phyloP scores from a whole-genome alignment of 1,139 yeast genomes.

The Hanseniaspora uvarum region DNA sequence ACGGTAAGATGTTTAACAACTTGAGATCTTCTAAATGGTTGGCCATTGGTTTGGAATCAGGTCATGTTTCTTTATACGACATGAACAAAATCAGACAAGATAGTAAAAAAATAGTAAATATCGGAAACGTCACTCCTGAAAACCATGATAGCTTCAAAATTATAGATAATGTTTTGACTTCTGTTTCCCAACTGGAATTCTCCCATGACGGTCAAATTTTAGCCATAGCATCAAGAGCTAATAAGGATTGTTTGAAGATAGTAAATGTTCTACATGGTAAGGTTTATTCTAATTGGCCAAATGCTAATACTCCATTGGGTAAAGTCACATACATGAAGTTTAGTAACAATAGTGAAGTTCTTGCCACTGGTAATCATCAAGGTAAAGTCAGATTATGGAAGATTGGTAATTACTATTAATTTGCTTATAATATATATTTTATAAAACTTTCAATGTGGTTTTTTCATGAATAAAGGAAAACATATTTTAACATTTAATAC shows the following conservation, averaged over 20 bases:
- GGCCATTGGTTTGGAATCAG: conserved; percentile 82
- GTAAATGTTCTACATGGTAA: conserved; percentile 83
- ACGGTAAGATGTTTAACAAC: conserved; percentile 19
- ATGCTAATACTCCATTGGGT: conserved; percentile 91
- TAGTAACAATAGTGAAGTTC: conserved; percentile 71
- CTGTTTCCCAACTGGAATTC: conserved; percentile 64
- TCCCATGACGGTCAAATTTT: conserved; percentile 83
- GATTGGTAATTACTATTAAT: conserved; percentile 54
- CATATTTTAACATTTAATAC: too few species aligned
- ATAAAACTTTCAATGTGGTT: not conserved
- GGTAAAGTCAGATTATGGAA: conserved; percentile 89
- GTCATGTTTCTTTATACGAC: conserved; percentile 83
- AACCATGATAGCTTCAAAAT: conserved; percentile 24
- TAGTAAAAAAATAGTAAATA: conserved; percentile 22
- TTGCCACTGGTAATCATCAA: conserved; percentile 81
- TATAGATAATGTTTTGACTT: conserved; percentile 71
- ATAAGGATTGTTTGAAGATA: conserved; percentile 74
- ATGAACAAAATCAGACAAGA: conserved; percentile 27
- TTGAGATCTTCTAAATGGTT: conserved; percentile 56
- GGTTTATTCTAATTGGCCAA: conserved; percentile 93
- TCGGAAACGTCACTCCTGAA: conserved; percentile 21
- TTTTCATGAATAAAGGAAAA: not conserved
- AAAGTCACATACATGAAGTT: conserved; percentile 75
- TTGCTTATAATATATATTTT: not conserved
- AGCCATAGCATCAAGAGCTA: conserved; percentile 74